Base-by-base conservation (phyloP, 129 eudicot genomes). In the Cynara cardunculus region DNA sequence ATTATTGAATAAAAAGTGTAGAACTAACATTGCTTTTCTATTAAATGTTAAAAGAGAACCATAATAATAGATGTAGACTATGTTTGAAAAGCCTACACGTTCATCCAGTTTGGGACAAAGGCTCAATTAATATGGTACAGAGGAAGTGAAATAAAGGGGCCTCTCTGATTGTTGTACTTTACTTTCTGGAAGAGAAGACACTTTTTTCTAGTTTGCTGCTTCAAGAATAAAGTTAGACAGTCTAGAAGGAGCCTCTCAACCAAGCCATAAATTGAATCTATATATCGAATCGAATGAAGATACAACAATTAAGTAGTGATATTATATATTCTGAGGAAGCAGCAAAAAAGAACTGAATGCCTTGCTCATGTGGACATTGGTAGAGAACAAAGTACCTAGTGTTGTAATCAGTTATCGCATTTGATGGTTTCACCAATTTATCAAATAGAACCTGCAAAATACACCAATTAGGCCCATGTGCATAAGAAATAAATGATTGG, bases 401-500 rank as follows among this genome's bases (percentile, higher is more conserved):
- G 81, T 95, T 95, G 93, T 95, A 95, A 84, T 95, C 97, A 31
- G 88, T 84, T 39, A 92, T 96, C 0, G 88, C 86, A 76, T 96
- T 96, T 76, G 89, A 70, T 62, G 99, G 99, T 89, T 96, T 92
- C 35, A 96, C 99, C 91, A 96, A 87, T 74, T 96, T 96, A 87
- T 96, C 99, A 84, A 96, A 85, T 79, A 92, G 65, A 81, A 95
- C 99, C 99, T 96, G 94, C 84, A 80, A 75, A 72, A 77, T 7
- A 59, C 73, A 75, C 46, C 30, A 31, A 71, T 53, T 79, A 62
- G 77, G 75, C 77, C 80, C 80, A 74, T 77, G 71, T 27, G 30
- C 28, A 74, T 28, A 56, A 74, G 22, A 41, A 85, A 21, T 61
- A 76, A 25, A 71, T 16, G 59, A 44, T 34, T 31, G 56, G 44